These are phyloP conservation scores for Apiotrichum porosum DNA, from an alignment of 1,284 basidiomycete genomes.

Conservation along the genomic window DNA sequence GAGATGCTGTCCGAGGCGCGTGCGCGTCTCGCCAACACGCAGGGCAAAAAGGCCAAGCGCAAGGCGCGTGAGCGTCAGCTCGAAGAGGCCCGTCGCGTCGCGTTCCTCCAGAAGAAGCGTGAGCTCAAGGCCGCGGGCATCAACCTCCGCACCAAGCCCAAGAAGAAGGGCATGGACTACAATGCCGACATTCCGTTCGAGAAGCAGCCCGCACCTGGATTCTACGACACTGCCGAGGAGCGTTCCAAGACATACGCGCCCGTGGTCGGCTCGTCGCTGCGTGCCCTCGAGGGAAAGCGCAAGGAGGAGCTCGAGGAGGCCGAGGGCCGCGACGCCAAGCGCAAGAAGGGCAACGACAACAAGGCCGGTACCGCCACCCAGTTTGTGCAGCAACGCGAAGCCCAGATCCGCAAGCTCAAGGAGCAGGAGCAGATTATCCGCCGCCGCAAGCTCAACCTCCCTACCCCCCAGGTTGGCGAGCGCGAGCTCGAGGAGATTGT, in stretches of 20 bases:
- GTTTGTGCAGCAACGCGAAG: slow-evolving; percentile 88
- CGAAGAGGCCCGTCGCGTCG: slow-evolving; percentile 89
- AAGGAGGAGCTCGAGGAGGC: slow-evolving; percentile 67
- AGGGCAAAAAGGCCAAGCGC: slow-evolving; percentile 98
- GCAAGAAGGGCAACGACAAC: slow-evolving; percentile 56
- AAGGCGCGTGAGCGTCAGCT: slow-evolving; percentile 95
- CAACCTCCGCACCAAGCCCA: slow-evolving; percentile 74
- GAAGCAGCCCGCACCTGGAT: slow-evolving; percentile 89
- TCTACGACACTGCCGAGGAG: slow-evolving; percentile 96
- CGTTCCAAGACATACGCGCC: slow-evolving; percentile 80
- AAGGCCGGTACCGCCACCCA: slow-evolving; percentile 71
- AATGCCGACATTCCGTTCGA: slow-evolving; percentile 99
- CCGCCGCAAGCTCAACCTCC: slow-evolving; percentile 77
- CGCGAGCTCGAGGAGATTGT: slow-evolving; percentile 95
- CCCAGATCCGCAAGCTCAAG: slow-evolving; percentile 93
- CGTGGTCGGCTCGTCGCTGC: slow-evolving; percentile 85
- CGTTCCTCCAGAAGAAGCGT: slow-evolving; percentile 95
- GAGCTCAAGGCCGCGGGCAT: slow-evolving; percentile 98
- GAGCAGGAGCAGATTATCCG: slow-evolving; percentile 94
- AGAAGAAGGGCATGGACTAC: slow-evolving; percentile 98
- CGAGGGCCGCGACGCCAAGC: slow-evolving; percentile 79
- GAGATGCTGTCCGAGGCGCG: slow-evolving; percentile 99
- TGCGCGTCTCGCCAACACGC: slow-evolving; percentile 95
- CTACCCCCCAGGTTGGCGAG: slow-evolving; percentile 92
- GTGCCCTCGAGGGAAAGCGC: slow-evolving; percentile 84